Evolutionary conservation across 345 rosid species (phyloP), one percentile per base, ranked within the genome.

Genomic region (Eucalyptus regnans): DNA sequence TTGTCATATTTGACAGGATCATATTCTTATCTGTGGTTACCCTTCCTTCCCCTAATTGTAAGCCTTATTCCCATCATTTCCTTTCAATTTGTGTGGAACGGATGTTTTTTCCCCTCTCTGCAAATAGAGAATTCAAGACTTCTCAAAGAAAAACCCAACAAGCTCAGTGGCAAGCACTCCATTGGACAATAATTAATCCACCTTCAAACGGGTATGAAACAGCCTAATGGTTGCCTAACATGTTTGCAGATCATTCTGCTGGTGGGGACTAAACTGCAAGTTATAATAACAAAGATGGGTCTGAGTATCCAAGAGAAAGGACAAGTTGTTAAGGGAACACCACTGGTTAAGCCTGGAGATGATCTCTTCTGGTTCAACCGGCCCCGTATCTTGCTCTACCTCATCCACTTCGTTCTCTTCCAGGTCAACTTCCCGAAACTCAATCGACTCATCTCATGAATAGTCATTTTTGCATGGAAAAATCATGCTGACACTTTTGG

Each of bases 201-300:
- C 6, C 66, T 31, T 43, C n/a, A 48, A 23, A 50, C 9, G 41
- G 88, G 8, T 50, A 31, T 27, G 56, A 44, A 60, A 46, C 56
- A 22, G 31, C n/a, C 37, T 64, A 29, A 27, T 10, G 23, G 54
- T 44, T 86, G 81, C 18, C 76, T 62, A 60, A 41, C 84, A 6
- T 76, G 50, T 66, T 52, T 90, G 11, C 86, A 94, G 95, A 92
- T 93, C 48, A 90, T 93, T 87, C 86, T 94, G 9, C 58, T 94
- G 86, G 86, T 95, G n/a, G 96, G 90, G 88, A 91, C 95, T 46
- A 95, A 95, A 89, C 95, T 96, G 37, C 94, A 93, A 88, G 89
- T 93, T 41, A 91, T 96, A 31, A 92, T 95, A 50, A 94, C 91
- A 44, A 89, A 88, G 90, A 94, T 96, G 98, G 97, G 94, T 10